Conservation (phyloP, 116 monocot species). For the Posidonia oceanica region DNA sequence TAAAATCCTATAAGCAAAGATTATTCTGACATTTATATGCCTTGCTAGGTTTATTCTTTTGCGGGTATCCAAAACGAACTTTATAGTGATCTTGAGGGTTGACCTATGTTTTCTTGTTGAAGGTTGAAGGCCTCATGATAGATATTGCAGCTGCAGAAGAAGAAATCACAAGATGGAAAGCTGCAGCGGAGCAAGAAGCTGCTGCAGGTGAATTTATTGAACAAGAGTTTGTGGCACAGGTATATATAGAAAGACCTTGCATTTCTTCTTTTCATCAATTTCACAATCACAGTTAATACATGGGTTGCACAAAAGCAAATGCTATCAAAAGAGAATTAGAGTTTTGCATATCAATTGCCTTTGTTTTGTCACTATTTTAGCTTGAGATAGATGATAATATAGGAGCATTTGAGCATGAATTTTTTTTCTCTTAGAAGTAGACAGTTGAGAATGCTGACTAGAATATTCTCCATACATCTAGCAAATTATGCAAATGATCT, state of each 20-base stretch:
- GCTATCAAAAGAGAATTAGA: not conserved
- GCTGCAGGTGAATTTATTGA: slow-evolving; percentile 87
- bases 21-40: too few relatives aligned
- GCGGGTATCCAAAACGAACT: not conserved
- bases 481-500: not conserved
- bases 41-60: not conserved
- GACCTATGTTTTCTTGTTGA: slow-evolving; percentile 7
- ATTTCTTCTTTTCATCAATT: not conserved
- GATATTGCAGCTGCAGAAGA: slow-evolving; percentile 96
- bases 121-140: slow-evolving; percentile 99
- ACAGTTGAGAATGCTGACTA: too few relatives aligned
- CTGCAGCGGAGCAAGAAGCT: slow-evolving; percentile 97
- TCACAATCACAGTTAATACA: not conserved
- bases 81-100: not conserved
- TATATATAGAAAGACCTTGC: slow-evolving; percentile 1
- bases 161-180: slow-evolving; percentile 96
- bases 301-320: too few relatives aligned
- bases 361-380: too few relatives aligned
- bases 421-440: too few relatives aligned
- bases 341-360: not conserved
- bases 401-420: too few relatives aligned
- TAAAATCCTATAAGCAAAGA: too few relatives aligned
- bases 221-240: slow-evolving; percentile 74
- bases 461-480: too few relatives aligned
- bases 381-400: too few relatives aligned